phyloP scores from a whole-genome alignment of 2,329 filamentous ascomycete genomes.

The Hysterium pulicare region DNA sequence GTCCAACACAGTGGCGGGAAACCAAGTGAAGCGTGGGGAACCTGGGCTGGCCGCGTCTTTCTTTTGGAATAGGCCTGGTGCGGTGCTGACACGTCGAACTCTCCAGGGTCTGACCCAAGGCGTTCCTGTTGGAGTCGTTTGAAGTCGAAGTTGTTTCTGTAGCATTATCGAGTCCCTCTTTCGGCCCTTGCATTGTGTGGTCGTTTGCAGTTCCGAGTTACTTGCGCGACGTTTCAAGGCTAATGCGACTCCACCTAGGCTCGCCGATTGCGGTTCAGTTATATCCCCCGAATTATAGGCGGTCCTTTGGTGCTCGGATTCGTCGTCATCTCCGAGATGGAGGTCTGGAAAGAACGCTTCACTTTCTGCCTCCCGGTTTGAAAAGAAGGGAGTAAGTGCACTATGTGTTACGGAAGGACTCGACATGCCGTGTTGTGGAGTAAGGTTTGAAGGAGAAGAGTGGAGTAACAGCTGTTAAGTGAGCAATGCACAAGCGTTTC shows the following conservation, averaged over 20 bases:
- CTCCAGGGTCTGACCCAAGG: constrained; percentile 6
- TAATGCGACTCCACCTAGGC: neutral
- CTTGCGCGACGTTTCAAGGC: neutral
- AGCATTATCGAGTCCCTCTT: constrained; percentile 1
- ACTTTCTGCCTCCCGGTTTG: neutral
- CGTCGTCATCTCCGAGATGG: neutral
- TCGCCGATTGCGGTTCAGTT: too few species aligned
- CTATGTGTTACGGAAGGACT: too few species aligned
- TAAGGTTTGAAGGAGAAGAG: too few species aligned
- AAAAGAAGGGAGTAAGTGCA: too few species aligned
- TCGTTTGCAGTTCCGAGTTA: neutral
- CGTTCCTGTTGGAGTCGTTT: constrained; percentile 8
- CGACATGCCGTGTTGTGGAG: too few species aligned
- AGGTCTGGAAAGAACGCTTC: neutral
- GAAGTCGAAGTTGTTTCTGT: constrained; percentile 10
- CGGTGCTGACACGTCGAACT: constrained; percentile 5
- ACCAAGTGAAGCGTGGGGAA: constrained; percentile 10
- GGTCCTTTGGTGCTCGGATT: neutral
- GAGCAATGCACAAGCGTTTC: too few species aligned
- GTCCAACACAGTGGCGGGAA: constrained; percentile 5
- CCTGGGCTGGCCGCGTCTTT: constrained; percentile 4
- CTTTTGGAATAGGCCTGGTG: constrained; percentile 5
- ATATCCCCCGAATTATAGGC: neutral
- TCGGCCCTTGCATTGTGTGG: neutral
- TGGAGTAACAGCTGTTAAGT: too few species aligned